Evolutionary conservation across 2,329 filamentous ascomycete genomes (phyloP).

Genomic region (Volutella citrinella): DNA sequence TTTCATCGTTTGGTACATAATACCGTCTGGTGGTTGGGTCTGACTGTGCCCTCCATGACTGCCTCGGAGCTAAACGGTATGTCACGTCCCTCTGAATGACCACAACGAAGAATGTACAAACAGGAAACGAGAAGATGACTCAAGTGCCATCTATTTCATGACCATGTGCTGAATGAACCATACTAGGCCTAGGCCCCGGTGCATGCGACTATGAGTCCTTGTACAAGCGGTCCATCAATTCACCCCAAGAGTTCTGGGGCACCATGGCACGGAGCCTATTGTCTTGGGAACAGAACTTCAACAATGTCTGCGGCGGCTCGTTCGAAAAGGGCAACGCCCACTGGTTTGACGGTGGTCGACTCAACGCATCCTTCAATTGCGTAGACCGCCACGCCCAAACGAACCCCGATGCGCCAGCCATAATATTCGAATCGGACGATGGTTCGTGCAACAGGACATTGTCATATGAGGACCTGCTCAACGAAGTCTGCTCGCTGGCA

Average conservation of each 20-base stretch:
- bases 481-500: constrained; percentile 79
- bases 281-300: constrained; percentile 82
- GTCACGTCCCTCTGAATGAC: no score
- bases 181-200: no score
- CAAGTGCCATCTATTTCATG: no score
- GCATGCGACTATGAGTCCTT: constrained; percentile 61
- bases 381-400: constrained; percentile 90
- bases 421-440: constrained; percentile 96
- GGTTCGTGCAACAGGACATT: constrained; percentile 78
- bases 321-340: constrained; percentile 75
- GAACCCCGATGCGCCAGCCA: constrained; percentile 82
- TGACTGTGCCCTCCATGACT: no score
- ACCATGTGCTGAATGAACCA: no score
- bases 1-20: no score
- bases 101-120: no score
- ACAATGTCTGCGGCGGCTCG: constrained; percentile 75
- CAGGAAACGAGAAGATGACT: no score
- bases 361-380: constrained; percentile 94
- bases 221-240: constrained; percentile 75
- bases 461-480: constrained; percentile 84
- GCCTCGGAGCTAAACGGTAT: no score
- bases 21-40: no score
- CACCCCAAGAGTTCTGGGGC: constrained; percentile 85
- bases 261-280: constrained; percentile 78
- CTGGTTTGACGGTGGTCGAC: constrained; percentile 86